phyloP scores from a whole-genome alignment of 768 basidiomycete genomes.

The Amanita subjunquillea region DNA sequence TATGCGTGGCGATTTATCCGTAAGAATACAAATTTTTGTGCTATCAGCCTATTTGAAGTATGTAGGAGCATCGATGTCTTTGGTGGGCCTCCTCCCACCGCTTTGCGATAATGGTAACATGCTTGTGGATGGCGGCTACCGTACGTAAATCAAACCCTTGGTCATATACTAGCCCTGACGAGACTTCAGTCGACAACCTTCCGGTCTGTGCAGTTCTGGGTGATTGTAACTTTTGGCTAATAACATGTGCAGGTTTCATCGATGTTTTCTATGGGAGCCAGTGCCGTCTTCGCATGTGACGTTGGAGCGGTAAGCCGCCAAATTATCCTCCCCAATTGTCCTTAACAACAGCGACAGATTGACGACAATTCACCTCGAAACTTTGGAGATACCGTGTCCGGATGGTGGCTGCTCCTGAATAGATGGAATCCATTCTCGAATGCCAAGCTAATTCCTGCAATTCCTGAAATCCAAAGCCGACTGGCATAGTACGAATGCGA shows the following conservation, averaged over 20 bases:
- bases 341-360: slow-evolving; percentile 30
- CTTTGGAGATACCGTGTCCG: slow-evolving; percentile 92
- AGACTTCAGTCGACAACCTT: slow-evolving; percentile 67
- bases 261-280: slow-evolving; percentile 89
- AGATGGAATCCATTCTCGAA: slow-evolving; percentile 87
- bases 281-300: slow-evolving; percentile 84
- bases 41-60: slow-evolving; percentile 4
- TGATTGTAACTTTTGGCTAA: neutral
- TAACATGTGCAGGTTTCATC: slow-evolving; percentile 57
- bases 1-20: slow-evolving; percentile 96
- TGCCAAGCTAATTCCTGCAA: slow-evolving; percentile 68
- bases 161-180: slow-evolving; percentile 5
- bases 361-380: slow-evolving; percentile 94
- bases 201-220: slow-evolving; percentile 41
- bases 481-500: slow-evolving; percentile 77
- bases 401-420: slow-evolving; percentile 93
- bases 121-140: slow-evolving; percentile 84
- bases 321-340: neutral
- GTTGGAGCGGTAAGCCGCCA: slow-evolving; percentile 66
- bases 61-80: slow-evolving; percentile 90
- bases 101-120: slow-evolving; percentile 90
- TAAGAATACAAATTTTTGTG: slow-evolving; percentile 20
- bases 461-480: slow-evolving; percentile 89
- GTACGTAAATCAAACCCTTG: slow-evolving; percentile 30
- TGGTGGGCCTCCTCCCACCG: slow-evolving; percentile 91